Evolutionary conservation across 108 stramenopile genomes (phyloP).

Genomic region (Skeletonema menzelii): DNA sequence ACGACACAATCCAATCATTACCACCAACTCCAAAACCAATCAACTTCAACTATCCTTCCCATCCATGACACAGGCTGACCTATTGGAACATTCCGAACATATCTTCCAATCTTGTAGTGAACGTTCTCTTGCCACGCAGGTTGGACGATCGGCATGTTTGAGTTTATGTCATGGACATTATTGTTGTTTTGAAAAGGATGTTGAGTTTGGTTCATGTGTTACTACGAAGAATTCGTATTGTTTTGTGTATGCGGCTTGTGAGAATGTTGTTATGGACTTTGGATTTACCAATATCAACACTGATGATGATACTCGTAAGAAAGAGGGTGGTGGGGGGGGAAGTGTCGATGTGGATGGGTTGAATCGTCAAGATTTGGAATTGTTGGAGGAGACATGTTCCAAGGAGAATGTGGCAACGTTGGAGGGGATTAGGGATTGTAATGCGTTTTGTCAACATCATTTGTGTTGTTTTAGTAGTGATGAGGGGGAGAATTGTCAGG

Average conservation of each 20-base stretch:
- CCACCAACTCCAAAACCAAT: background rate
- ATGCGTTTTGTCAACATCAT: slow-evolving; percentile 39
- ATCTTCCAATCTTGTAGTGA: slow-evolving; percentile 29
- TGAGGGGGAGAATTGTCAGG: slow-evolving; percentile 1
- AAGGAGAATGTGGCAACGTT: slow-evolving; percentile 15
- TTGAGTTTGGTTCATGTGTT: slow-evolving; percentile 19
- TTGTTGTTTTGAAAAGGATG: slow-evolving; percentile 38
- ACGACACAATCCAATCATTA: background rate
- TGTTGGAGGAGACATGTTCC: slow-evolving; percentile 14
- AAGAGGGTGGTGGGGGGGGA: background rate
- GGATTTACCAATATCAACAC: slow-evolving; percentile 19
- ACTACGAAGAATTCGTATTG: slow-evolving; percentile 19
- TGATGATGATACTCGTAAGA: background rate
- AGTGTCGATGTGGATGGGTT: background rate
- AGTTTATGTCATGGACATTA: slow-evolving; percentile 21
- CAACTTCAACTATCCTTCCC: background rate
- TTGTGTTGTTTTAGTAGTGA: slow-evolving; percentile 33
- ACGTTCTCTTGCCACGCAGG: slow-evolving; percentile 7
- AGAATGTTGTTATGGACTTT: slow-evolving; percentile 28
- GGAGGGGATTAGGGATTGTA: slow-evolving; percentile 34
- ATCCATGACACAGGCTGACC: background rate
- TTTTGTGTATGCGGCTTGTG: slow-evolving; percentile 35
- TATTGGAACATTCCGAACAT: slow-evolving; percentile 15
- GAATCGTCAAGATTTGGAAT: slow-evolving; percentile 12
- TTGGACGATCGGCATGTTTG: slow-evolving; percentile 11